Conservation (phyloP, 202 grass and related monocot genomes). For the Cymbopogon flexuosus region DNA sequence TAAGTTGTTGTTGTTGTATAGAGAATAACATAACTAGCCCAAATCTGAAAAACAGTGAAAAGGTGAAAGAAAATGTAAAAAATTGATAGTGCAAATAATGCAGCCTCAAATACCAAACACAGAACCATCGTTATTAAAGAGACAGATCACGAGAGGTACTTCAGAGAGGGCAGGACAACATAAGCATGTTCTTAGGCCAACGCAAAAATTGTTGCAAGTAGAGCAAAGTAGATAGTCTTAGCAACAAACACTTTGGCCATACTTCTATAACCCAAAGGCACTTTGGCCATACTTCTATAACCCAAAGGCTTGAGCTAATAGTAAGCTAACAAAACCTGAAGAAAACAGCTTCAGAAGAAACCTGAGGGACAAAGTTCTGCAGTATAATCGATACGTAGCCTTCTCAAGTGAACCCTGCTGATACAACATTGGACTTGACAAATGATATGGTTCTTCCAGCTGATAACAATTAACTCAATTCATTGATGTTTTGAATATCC, state of each 20-base stretch:
- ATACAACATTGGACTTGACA: slow-evolving; percentile 6
- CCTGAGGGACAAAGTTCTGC: neutral
- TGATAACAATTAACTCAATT: neutral
- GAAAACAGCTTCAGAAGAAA: slow-evolving; percentile 21
- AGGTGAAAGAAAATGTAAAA: neutral
- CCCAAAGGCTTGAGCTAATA: neutral
- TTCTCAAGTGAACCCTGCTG: neutral
- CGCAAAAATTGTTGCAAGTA: slow-evolving; percentile 7
- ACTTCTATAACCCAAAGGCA: neutral
- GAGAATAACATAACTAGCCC: no score
- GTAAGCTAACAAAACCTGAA: slow-evolving; percentile 27
- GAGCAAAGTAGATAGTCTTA: neutral
- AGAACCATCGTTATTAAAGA: neutral
- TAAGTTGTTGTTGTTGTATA: no score
- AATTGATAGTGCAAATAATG: neutral
- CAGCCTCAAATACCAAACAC: neutral
- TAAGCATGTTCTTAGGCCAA: neutral
- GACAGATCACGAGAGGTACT: neutral
- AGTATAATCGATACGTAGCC: neutral
- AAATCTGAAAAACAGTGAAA: neutral
- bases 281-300: neutral
- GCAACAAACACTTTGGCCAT: slow-evolving; percentile 3
- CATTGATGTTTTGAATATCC: neutral
- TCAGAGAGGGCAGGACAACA: neutral
- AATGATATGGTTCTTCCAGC: neutral